Percentiles rank a stretch among this genome's conserved stretches.
These are phyloP conservation scores for Chaetomium sp. DNA, from an alignment of 2,329 filamentous ascomycete genomes.

Conservation along the genomic window DNA sequence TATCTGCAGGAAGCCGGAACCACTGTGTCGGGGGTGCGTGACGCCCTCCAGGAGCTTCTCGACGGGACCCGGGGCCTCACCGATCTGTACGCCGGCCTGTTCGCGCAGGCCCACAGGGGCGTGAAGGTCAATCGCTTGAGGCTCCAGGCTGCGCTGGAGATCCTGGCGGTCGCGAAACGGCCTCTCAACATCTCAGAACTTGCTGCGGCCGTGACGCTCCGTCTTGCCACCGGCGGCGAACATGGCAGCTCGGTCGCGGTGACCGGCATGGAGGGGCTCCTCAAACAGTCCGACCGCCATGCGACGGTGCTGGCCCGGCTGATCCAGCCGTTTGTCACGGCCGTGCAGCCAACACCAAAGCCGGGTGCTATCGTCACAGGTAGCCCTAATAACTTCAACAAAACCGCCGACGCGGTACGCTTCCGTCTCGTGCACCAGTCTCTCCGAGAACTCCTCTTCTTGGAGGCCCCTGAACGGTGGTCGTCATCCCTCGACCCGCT, in stretches of 20 bases:
- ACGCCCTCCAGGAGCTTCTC: not conserved
- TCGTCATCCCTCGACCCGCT: not conserved
- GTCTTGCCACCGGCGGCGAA: no score
- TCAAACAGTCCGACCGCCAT: no score
- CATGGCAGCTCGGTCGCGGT: no score
- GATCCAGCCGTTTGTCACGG: not conserved
- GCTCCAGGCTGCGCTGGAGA: not conserved
- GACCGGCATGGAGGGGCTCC: no score
- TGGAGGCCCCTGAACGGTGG: not conserved
- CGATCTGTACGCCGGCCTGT: not conserved
- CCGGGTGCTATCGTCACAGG: not conserved
- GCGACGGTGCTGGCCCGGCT: no score
- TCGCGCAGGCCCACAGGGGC: not conserved
- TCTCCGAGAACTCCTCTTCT: conserved; percentile 1
- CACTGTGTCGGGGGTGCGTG: not conserved
- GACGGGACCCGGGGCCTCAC: not conserved
- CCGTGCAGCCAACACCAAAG: not conserved
- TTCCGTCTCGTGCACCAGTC: not conserved
- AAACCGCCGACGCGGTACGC: not conserved
- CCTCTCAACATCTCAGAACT: not conserved
- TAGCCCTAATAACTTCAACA: not conserved
- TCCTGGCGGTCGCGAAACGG: not conserved
- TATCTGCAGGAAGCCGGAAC: not conserved
- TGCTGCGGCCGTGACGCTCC: not conserved
- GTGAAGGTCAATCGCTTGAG: not conserved